Evolutionary conservation across 148 eudicot species (phyloP).

Genomic region (Tetragonia tetragonoides): DNA sequence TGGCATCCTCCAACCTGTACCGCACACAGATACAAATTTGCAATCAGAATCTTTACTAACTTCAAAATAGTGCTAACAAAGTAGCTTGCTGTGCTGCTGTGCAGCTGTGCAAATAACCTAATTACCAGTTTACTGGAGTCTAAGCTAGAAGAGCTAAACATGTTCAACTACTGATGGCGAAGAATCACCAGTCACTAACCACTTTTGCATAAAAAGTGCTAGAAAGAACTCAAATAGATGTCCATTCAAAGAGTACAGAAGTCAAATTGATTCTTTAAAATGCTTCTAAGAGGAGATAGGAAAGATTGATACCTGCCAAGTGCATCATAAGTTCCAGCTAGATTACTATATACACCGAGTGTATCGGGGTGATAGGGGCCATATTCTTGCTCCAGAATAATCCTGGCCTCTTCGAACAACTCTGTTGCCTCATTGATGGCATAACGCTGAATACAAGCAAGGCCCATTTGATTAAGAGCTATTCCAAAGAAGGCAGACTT

Average conservation of each 20-base stretch:
- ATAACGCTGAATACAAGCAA: constrained; percentile 88
- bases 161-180: too few species aligned
- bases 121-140: too few species aligned
- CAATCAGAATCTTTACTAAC: not conserved
- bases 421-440: constrained; percentile 79
- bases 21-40: constrained; percentile 1
- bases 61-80: not conserved
- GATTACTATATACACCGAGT: constrained; percentile 95
- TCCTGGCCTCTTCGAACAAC: constrained; percentile 87
- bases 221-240: not conserved
- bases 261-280: too few species aligned
- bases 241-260: not conserved
- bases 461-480: constrained; percentile 97
- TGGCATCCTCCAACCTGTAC: constrained; percentile 88
- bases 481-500: constrained; percentile 94
- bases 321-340: constrained; percentile 97
- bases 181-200: too few species aligned
- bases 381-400: constrained; percentile 76
- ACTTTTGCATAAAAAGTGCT: too few species aligned
- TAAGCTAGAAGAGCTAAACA: too few species aligned
- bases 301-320: constrained; percentile 70
- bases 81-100: too few species aligned
- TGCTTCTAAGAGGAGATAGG: not conserved
- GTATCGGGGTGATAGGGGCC: constrained; percentile 96
- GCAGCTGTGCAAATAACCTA: too few species aligned